Conservation (phyloP, 768 basidiomycete genomes). For the Phaeotremella skinneri region DNA sequence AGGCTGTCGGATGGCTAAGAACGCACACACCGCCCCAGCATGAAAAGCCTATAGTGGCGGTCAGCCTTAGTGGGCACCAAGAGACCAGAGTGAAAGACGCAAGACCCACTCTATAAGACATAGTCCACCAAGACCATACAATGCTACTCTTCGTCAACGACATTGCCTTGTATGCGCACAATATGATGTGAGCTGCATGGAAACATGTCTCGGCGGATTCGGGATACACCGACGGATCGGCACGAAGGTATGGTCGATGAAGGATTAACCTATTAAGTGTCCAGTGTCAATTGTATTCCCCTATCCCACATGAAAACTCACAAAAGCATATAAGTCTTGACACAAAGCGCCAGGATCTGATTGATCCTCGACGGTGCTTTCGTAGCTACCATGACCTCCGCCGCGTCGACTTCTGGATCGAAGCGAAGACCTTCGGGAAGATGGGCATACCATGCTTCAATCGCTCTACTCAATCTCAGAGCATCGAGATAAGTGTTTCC, state of each 20-base stretch:
- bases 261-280: conserved; percentile 37
- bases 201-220: conserved; percentile 65
- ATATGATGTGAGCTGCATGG: conserved; percentile 60
- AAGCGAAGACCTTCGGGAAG: conserved; percentile 44
- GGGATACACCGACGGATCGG: conserved; percentile 48
- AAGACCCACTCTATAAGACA: conserved; percentile 37
- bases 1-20: conserved; percentile 48
- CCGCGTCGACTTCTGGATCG: conserved; percentile 38
- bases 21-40: conserved; percentile 40
- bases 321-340: conserved; percentile 48
- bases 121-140: conserved; percentile 50
- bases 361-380: conserved; percentile 32
- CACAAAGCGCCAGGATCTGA: conserved; percentile 42
- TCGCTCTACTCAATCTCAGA: conserved; percentile 45
- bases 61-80: conserved; percentile 1
- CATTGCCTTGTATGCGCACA: conserved; percentile 57
- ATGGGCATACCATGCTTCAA: conserved; percentile 43
- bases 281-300: neutral
- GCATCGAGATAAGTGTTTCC: conserved; percentile 46
- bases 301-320: conserved; percentile 14
- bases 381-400: conserved; percentile 22
- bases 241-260: conserved; percentile 48
- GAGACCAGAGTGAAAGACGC: neutral
- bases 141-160: conserved; percentile 37
- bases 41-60: conserved; percentile 36